phyloP scores from a whole-genome alignment of 768 basidiomycete species.

The Multifurca ochricompacta region DNA sequence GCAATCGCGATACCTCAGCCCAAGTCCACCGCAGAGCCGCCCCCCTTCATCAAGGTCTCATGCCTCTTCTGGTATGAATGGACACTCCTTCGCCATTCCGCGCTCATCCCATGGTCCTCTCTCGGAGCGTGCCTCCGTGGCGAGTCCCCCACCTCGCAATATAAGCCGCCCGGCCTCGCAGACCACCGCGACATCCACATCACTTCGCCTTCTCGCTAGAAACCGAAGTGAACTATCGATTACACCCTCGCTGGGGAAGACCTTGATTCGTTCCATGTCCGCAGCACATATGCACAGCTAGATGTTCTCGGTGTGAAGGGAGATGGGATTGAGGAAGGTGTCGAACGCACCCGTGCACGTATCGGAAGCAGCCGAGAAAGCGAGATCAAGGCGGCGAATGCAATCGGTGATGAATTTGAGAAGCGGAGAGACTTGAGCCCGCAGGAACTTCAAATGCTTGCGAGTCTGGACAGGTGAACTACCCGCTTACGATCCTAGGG shows the following conservation, averaged over 20 bases:
- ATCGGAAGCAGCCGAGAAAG: slow-evolving; percentile 46
- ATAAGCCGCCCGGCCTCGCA: slow-evolving; percentile 4
- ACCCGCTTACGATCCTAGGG: not conserved
- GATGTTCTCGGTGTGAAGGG: slow-evolving; percentile 87
- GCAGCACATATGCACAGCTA: slow-evolving; percentile 84
- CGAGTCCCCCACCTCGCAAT: not conserved
- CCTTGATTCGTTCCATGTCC: slow-evolving; percentile 72
- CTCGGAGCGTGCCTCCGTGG: slow-evolving; percentile 5
- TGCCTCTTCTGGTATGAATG: not conserved
- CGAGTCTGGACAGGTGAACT: slow-evolving; percentile 80
- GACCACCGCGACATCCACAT: slow-evolving; percentile 16
- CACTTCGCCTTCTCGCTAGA: slow-evolving; percentile 8
- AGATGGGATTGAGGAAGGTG: slow-evolving; percentile 89
- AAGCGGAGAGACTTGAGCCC: slow-evolving; percentile 59
- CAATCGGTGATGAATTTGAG: slow-evolving; percentile 49
- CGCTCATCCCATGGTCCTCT: slow-evolving; percentile 1
- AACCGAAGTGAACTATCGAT: slow-evolving; percentile 47
- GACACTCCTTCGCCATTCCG: not conserved
- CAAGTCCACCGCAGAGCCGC: slow-evolving; percentile 17
- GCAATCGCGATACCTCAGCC: slow-evolving; percentile 18
- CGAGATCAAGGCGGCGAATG: slow-evolving; percentile 49
- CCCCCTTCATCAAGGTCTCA: slow-evolving; percentile 15
- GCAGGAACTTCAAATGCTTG: slow-evolving; percentile 66
- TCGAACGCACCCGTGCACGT: slow-evolving; percentile 85
- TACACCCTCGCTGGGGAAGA: slow-evolving; percentile 76